A percentile compares a stretch with the other conserved stretches of the same genome.
Evolutionary conservation across 306 rosid genomes (phyloP).

Genomic region (Erythrophleum fordii): DNA sequence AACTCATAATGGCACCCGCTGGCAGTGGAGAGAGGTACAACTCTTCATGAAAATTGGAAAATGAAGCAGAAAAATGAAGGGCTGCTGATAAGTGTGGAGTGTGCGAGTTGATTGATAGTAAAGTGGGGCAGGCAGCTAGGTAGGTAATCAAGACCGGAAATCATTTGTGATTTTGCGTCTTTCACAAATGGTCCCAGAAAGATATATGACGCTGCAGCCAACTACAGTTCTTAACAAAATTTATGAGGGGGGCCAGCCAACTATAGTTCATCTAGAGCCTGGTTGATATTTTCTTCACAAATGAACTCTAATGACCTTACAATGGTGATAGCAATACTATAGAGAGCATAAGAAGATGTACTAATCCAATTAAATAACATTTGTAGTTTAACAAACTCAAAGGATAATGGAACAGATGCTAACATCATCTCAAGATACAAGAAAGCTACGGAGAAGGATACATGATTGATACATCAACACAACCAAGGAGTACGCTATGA

Average conservation of each 20-base stretch:
- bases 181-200: slow-evolving; percentile 22
- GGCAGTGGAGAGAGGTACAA: not conserved
- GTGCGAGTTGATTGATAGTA: not conserved
- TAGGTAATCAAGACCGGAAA: not conserved
- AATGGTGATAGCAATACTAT: not conserved
- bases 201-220: not conserved
- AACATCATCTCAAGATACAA: not conserved
- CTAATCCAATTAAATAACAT: not conserved
- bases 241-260: not conserved
- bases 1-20: not conserved
- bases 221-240: not conserved
- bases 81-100: not conserved
- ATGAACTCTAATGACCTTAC: not conserved
- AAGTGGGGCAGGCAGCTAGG: not conserved
- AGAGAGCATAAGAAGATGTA: not conserved
- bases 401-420: slow-evolving; percentile 24
- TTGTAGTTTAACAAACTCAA: not conserved
- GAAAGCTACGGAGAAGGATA: not conserved
- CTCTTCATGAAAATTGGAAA: not conserved
- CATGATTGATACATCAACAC: slow-evolving; percentile 3
- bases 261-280: not conserved
- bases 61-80: not conserved
- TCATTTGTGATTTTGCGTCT: not conserved
- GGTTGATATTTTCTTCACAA: not conserved
- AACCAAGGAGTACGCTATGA: slow-evolving; percentile 18